Evolutionary conservation across 2,329 filamentous ascomycete genomes (phyloP).

Genomic region (Pseudocercospora pini-densiflorae): DNA sequence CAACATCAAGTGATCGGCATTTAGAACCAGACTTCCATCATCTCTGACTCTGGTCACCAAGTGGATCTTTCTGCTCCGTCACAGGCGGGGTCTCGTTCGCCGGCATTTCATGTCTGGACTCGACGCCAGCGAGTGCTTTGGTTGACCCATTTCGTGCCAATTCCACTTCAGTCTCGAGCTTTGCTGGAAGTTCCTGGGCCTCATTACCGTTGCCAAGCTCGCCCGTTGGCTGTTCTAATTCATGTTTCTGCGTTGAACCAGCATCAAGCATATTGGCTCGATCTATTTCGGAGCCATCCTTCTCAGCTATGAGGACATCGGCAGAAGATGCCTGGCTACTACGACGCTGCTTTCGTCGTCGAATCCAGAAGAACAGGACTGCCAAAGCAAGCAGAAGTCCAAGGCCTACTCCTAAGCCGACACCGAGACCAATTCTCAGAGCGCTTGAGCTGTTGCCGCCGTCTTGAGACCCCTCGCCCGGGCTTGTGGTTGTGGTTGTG

Average conservation of each 20-base stretch:
- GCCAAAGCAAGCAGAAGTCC: not conserved
- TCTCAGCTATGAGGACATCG: not conserved
- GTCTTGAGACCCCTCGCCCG: not conserved
- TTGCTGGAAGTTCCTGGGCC: conserved; percentile 7
- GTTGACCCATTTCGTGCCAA: not conserved
- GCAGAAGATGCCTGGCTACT: not conserved
- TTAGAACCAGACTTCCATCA: conserved; percentile 1
- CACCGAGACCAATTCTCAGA: not conserved
- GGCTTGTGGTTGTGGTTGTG: not conserved
- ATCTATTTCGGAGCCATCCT: conserved; percentile 3
- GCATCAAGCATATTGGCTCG: conserved; percentile 9
- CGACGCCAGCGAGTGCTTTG: not conserved
- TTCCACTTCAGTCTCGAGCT: not conserved
- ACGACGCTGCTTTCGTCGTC: not conserved
- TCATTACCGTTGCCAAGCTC: conserved; percentile 3
- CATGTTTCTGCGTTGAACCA: not conserved
- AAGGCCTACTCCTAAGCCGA: conserved; percentile 1
- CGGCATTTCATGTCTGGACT: not conserved
- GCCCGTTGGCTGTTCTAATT: not conserved
- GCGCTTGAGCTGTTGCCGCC: not conserved
- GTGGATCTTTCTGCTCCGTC: not conserved
- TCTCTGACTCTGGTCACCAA: not conserved
- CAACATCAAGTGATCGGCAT: not conserved
- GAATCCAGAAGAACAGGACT: not conserved
- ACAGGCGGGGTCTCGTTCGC: conserved; percentile 1